Base-by-base conservation (phyloP, 306 rosid species). In the Cicer bijugum region DNA sequence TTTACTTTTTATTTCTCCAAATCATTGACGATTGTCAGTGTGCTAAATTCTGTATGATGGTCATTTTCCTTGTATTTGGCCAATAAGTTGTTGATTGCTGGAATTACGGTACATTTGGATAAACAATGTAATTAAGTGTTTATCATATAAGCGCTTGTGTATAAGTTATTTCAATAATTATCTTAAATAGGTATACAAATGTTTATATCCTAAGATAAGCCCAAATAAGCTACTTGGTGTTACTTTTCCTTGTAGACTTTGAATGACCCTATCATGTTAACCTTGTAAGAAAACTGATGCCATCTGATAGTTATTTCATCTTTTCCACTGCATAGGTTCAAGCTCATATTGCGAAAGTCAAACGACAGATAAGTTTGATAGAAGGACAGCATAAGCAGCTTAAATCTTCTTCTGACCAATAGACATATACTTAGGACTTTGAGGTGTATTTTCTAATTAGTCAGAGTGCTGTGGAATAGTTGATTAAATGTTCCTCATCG, bases 271-370 rank as follows among this genome's bases (percentile, higher is more conserved):
- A 5, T 51, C 46, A 43, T 43, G 44, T 14, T 17, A 50, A 73
- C 46, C 65, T 40, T 63, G 64, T 10, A 14, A 63, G 28, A 37
- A 68, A 71, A 55, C 6, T 42, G 6, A 61, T 60, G 16, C 45
- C 50, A 59, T 52, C 51, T 75, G 79, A 83, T 42, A 7, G 47
- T 60, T n/a, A 23, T 38, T 65, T 80, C 19, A 14, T 73, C 39
- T 73, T 64, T 39, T 56, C 44, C 53, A 65, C 68, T 70, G 42
- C 11, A 55, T 56, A 88, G 93, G 90, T 90, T 62, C 96, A 90
- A 88, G 85, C 90, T 80, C 90, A 85, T 76, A 83, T 85, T 68
- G 89, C 89, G 42, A 86, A 88, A 84, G 89, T 86, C 84, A 76
- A 81, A 67, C 80, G 87, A 76, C 88, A 83, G 78, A 85, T 90